Base-by-base conservation (phyloP, 495 filamentous ascomycete species). In the Cercophora samala region DNA sequence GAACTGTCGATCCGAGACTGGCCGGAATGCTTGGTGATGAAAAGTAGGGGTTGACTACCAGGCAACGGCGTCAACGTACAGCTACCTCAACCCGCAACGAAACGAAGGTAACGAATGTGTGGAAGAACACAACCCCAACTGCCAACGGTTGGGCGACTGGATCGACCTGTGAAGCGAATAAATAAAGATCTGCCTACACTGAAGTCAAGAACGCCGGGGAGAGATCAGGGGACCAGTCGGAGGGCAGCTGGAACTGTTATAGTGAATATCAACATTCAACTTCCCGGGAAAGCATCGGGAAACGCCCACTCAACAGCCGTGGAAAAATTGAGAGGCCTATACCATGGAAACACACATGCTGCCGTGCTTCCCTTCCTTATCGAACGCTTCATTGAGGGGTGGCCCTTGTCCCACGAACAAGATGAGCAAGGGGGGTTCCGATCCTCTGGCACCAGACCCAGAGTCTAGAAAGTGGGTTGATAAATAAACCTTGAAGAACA, bases 71-170 rank as follows among this genome's bases (percentile, higher is more conserved):
- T 32, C 29, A 32, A 32, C 8, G 29, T 32, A 32, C 8, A 32
- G 4, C 29, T 4, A 32, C 29, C 8, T 4, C 29, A 32, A 32
- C 4, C 3, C 29, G 29, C 8, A 46, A 46, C 37, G 15, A 46
- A 46, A 46, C 37, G 13, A 46, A 46, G 37, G 37, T 46, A 46
- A 46, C 37, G 37, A 11, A 46, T 11, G 37, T 46, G 1, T 11
- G 15, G 37, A 11, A 46, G 37, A 46, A 46, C 15, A 46, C 9
- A 46, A 46, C n/a, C 53, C 53, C 53, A 56, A 56, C 53, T 56
- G 53, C 53, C 53, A 56, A 56, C 53, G 53, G 53, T 21, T 56
- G 53, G 53, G 53, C n/a, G 53, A 22, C 22, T 56, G 22, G 22
- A 19, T 56, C 4, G 53, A 23, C 22, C 53, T 56, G 53, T 21